These are phyloP conservation scores for Pyricularia pennisetigena DNA, from an alignment of 2,329 filamentous ascomycete genomes.

Conservation along the genomic window DNA sequence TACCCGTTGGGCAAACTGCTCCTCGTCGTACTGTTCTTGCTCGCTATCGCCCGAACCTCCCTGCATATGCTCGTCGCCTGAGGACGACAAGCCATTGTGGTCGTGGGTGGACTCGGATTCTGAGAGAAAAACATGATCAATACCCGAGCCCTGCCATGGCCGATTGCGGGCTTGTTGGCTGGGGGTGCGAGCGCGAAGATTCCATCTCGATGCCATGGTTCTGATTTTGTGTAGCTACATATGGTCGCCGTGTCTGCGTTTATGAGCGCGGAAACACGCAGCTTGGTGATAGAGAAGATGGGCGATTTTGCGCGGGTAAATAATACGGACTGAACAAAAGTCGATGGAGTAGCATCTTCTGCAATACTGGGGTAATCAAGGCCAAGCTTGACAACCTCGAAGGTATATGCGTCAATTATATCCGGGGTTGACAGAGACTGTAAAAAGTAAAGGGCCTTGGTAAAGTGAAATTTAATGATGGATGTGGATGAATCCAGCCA, in stretches of 20 bases:
- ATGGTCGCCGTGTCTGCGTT: background rate
- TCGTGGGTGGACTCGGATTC: background rate
- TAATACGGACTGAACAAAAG: background rate
- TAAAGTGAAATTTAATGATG: background rate
- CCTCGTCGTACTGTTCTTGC: background rate
- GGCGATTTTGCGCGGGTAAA: background rate
- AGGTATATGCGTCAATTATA: background rate
- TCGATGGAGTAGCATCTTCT: background rate
- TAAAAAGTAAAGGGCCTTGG: background rate
- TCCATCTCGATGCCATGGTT: background rate
- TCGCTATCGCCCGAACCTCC: background rate
- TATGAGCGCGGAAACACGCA: background rate
- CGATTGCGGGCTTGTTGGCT: background rate
- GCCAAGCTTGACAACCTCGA: background rate
- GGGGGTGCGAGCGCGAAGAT: background rate
- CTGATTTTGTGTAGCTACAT: background rate
- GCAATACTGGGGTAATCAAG: background rate
- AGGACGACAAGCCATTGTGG: background rate
- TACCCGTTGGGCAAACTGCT: background rate
- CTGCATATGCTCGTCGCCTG: background rate
- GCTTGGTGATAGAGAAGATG: background rate
- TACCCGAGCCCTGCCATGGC: background rate
- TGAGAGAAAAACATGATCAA: background rate
- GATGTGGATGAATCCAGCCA: background rate
- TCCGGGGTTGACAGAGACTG: background rate